Conservation (phyloP, 2,329 filamentous ascomycete species). For the Didymella lethalis region DNA sequence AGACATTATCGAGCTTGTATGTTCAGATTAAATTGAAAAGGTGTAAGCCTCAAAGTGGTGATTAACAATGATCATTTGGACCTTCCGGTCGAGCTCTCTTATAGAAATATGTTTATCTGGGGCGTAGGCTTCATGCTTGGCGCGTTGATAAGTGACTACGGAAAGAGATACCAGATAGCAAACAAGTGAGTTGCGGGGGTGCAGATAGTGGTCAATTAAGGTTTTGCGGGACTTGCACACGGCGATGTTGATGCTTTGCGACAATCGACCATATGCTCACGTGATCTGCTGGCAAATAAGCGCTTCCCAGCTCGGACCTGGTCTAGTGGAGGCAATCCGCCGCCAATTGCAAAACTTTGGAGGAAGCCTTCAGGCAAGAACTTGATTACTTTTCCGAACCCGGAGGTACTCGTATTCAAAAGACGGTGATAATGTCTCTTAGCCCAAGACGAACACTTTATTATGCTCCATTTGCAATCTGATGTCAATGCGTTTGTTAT, state of each 20-base stretch:
- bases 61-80: background rate
- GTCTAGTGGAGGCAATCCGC: background rate
- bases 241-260: background rate
- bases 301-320: background rate
- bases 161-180: background rate
- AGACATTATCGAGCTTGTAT: background rate
- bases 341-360: background rate
- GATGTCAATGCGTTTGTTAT: slow-evolving; percentile 21
- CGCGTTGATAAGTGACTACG: background rate
- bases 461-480: slow-evolving; percentile 16
- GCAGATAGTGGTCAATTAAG: background rate
- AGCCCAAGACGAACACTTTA: slow-evolving; percentile 18
- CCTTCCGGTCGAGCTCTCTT: background rate
- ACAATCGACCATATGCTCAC: background rate
- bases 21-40: background rate
- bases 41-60: background rate
- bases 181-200: background rate
- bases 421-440: background rate
- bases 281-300: background rate
- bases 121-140: background rate
- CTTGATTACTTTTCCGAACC: too few relatives aligned
- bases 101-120: background rate
- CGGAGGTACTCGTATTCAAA: background rate
- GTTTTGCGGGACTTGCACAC: background rate
- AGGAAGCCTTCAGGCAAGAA: background rate